phyloP scores from a whole-genome alignment of 441 rosid species.

The Populus hybrid region DNA sequence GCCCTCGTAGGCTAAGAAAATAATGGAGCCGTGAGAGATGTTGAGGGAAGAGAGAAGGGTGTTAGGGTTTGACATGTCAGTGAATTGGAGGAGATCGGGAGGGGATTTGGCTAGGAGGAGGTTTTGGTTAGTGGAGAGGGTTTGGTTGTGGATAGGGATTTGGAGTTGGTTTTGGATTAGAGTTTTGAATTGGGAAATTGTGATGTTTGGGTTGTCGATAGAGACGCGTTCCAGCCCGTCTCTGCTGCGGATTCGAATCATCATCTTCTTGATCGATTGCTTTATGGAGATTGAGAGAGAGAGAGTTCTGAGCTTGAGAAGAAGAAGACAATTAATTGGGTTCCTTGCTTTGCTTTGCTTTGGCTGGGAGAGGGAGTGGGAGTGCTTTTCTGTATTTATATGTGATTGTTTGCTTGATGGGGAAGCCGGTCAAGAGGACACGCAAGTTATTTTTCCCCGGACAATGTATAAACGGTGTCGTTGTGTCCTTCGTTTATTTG shows the following conservation, averaged over 20 bases:
- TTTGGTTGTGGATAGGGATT: slow-evolving; percentile 72
- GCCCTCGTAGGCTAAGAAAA: slow-evolving; percentile 73
- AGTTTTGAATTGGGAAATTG: slow-evolving; percentile 72
- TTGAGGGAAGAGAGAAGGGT: slow-evolving; percentile 53
- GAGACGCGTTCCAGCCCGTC: slow-evolving; percentile 91
- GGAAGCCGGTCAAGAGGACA: neutral
- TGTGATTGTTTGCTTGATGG: neutral
- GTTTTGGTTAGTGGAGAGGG: slow-evolving; percentile 73
- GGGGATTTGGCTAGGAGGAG: slow-evolving; percentile 69
- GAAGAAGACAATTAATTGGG: neutral
- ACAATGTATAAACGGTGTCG: neutral
- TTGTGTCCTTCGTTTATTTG: no score
- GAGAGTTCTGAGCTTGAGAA: neutral
- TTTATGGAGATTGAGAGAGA: neutral
- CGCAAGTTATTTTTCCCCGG: neutral
- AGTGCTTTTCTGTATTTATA: neutral
- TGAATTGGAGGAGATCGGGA: slow-evolving; percentile 44
- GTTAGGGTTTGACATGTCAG: slow-evolving; percentile 71
- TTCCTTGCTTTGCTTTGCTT: neutral
- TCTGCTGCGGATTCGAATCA: slow-evolving; percentile 90
- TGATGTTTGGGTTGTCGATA: slow-evolving; percentile 43
- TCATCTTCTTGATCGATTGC: slow-evolving; percentile 14
- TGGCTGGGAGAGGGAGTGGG: neutral
- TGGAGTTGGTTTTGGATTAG: slow-evolving; percentile 75
- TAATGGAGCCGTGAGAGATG: slow-evolving; percentile 71